These are phyloP conservation scores for Hymenoscyphus infarciens DNA, from an alignment of 2,329 filamentous ascomycete species.

Conservation along the genomic window DNA sequence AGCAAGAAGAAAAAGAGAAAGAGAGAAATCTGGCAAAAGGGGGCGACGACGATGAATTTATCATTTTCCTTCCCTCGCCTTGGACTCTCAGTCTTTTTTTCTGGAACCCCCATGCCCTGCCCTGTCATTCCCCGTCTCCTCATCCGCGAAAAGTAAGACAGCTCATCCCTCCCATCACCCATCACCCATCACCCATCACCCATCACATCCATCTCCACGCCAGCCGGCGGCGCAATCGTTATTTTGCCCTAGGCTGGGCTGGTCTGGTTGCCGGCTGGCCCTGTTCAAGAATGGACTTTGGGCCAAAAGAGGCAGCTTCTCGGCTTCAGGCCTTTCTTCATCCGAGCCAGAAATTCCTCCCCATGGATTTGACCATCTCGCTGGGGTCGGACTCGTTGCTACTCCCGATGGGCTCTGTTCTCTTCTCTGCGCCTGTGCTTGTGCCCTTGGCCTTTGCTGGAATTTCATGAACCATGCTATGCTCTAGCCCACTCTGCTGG, in stretches of 20 bases:
- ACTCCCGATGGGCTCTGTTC: no score
- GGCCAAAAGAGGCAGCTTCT: conserved; percentile 10
- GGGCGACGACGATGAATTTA: conserved; percentile 16
- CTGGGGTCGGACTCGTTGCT: neutral
- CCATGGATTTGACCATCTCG: neutral
- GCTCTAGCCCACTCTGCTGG: no score
- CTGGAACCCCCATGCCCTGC: conserved; percentile 5
- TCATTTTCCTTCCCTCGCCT: conserved; percentile 13
- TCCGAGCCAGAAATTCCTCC: no score
- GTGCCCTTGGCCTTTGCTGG: neutral
- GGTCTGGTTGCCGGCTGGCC: conserved; percentile 5
- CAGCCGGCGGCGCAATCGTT: conserved; percentile 8
- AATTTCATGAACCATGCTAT: neutral
- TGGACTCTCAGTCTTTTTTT: conserved; percentile 3
- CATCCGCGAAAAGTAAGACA: conserved; percentile 22
- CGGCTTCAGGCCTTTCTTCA: neutral
- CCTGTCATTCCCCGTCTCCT: conserved; percentile 12
- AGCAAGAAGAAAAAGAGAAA: conserved; percentile 1
- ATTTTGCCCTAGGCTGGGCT: neutral
- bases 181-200: conserved; percentile 1
- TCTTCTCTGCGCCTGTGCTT: no score
- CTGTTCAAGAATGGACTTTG: conserved; percentile 18
- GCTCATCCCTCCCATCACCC: conserved; percentile 24
- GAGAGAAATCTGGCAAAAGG: neutral
- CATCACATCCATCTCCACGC: conserved; percentile 16